Evolutionary conservation across 2,329 filamentous ascomycete species (phyloP).

Genomic region (Sclerotinia nivalis): DNA sequence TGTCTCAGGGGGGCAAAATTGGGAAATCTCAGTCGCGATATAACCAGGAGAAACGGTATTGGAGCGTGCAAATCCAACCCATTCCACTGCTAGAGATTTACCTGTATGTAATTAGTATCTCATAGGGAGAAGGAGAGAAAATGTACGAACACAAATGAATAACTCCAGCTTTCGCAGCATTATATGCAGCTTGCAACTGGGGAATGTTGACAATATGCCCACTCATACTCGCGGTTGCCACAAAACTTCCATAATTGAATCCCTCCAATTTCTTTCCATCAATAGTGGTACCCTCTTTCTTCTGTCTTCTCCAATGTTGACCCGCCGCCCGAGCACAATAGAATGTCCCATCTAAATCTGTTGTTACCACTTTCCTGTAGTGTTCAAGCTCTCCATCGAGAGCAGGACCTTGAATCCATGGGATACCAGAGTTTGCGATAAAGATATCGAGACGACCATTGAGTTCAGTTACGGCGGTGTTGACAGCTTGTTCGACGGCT

Average conservation of each 20-base stretch:
- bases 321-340: slow-evolving; percentile 74
- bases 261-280: slow-evolving; percentile 62
- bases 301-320: slow-evolving; percentile 68
- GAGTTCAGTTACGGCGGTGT: slow-evolving; percentile 60
- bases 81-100: slow-evolving; percentile 73
- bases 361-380: slow-evolving; percentile 66
- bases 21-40: slow-evolving; percentile 71
- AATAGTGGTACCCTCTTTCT: slow-evolving; percentile 62
- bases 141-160: slow-evolving; percentile 55
- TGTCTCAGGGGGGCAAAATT: slow-evolving; percentile 63
- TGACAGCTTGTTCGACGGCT: slow-evolving; percentile 44
- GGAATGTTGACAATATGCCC: slow-evolving; percentile 78
- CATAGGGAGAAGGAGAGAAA: background rate
- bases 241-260: slow-evolving; percentile 67
- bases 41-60: slow-evolving; percentile 76
- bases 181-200: slow-evolving; percentile 73
- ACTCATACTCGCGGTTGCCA: slow-evolving; percentile 77
- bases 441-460: slow-evolving; percentile 76
- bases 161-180: slow-evolving; percentile 68
- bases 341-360: slow-evolving; percentile 75
- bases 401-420: slow-evolving; percentile 69
- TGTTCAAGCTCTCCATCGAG: slow-evolving; percentile 64
- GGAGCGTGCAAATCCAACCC: slow-evolving; percentile 71
- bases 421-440: slow-evolving; percentile 75
- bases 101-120: slow-evolving; percentile 44